A percentile compares a stretch with the other conserved stretches of the same genome.
Conservation (phyloP, 768 basidiomycete species). For the Hericium rajendrae region DNA sequence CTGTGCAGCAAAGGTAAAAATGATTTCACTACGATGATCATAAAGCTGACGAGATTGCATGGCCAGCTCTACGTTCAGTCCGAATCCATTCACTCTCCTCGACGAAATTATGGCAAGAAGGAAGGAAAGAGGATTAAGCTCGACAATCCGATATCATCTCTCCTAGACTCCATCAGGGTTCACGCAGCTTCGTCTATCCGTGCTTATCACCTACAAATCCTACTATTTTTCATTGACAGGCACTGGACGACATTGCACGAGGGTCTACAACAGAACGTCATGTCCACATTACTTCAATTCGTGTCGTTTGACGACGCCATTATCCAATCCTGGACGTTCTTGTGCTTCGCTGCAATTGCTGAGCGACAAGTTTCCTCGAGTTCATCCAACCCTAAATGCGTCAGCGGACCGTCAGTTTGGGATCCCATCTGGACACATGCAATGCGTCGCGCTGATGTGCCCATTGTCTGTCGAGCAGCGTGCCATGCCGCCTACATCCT, state of each 20-base stretch:
- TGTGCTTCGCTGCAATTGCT: slow-evolving; percentile 70
- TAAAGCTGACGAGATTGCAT: background rate
- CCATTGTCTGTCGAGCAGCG: slow-evolving; percentile 69
- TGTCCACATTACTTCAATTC: slow-evolving; percentile 46
- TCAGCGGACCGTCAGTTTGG: slow-evolving; percentile 35
- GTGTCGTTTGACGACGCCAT: slow-evolving; percentile 53
- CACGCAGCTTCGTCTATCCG: slow-evolving; percentile 25
- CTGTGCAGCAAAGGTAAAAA: slow-evolving; percentile 54
- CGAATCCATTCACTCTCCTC: slow-evolving; percentile 40
- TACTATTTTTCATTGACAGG: slow-evolving; percentile 77
- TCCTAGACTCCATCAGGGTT: slow-evolving; percentile 42
- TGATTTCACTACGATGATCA: too few species aligned
- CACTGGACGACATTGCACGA: slow-evolving; percentile 62
- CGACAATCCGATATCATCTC: slow-evolving; percentile 48
- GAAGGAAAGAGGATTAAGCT: slow-evolving; percentile 43
- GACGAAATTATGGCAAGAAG: slow-evolving; percentile 19
- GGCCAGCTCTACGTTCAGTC: slow-evolving; percentile 53
- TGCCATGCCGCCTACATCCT: slow-evolving; percentile 58
- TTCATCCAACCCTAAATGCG: background rate
- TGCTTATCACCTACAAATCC: slow-evolving; percentile 55
- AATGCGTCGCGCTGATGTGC: slow-evolving; percentile 60
- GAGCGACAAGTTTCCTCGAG: slow-evolving; percentile 11
- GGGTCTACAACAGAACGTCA: slow-evolving; percentile 45
- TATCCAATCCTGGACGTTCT: slow-evolving; percentile 78
- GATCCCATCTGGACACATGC: slow-evolving; percentile 76